Evolutionary conservation across 305 asterid species (phyloP), one percentile per base, ranked within the genome.

Genomic region (Stenogyne calaminthoides): DNA sequence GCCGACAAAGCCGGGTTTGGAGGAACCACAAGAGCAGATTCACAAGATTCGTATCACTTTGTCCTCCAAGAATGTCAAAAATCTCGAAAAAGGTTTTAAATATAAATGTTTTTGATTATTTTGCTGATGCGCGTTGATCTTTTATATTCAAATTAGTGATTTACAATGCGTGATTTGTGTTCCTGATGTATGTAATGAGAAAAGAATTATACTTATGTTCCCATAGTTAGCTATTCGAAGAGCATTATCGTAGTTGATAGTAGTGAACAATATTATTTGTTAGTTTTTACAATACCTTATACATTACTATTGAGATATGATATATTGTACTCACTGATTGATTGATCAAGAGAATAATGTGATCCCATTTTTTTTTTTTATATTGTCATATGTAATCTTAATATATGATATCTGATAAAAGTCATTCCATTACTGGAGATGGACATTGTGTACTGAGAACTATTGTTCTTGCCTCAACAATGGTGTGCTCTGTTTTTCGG

Each of bases 31-130:
- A 62, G 95, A 87, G 72, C 75, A 42, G 78, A 62, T 88, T 70
- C 93, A 88, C 66, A 88, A 86, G 84, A 90, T 90, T 72, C 87
- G 95, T 14, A 91, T 87, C 87, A 91, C 97, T 10, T 85, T 91
- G 5, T 88, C 97, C 60, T 88, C 97, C 42, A 91, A 88, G 62
- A 83, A 88, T 70, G 93, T 91, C 1, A 87, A 88, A 73, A 91
- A 88, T 57, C 91, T 91, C 52, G 97, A 91, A 76, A 91, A 91
- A 77, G 96, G 96, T 80, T 6, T 20, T 0, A 10, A 18, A 4
- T 34, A 46, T 46, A 36, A n/a, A 34, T n/a, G 11, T 12, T 11
- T 7, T 0, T 42, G 2, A 9, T 3, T 59, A 5, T 47, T 42
- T 2, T 8, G n/a, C 61, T 5, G 36, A 7, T 14, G 7, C 16